Evolutionary conservation across 169 alveolate genomes (phyloP), one percentile per base, ranked within the genome.

Genomic region (Plasmodium reichenowi): DNA sequence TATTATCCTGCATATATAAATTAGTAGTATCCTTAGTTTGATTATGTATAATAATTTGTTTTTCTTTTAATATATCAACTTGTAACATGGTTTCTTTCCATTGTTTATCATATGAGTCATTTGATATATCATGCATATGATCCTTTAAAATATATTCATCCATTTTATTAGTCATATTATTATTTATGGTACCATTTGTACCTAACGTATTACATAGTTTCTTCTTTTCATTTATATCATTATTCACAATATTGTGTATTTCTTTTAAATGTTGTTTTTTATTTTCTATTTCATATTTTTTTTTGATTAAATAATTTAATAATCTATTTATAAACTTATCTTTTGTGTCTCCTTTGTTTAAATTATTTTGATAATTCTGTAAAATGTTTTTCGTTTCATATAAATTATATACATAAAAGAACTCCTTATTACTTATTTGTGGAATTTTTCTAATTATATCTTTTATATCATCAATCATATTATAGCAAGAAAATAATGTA

Each of bases 401-500:
- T 13, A 74, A 58, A 13, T 85, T 5, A 38, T 50, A 74, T 26
- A 85, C 45, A 24, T 74, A 74, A 58, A 59, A 52, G 8, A 74
- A 74, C n/a, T 85, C 74, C 15, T 26, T 59, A 56, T 17, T 38
- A 50, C 20, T 20, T 8, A 60, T 52, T 24, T 13, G 22, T 7
- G 29, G 32, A 63, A 43, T 70, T 1, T 52, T 22, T 10, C 62
- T 43, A 29, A 88, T 60, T 7, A 59, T 32, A 59, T 58, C 47
- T 32, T 48, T 43, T 32, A 88, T 67, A 58, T 76, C 73, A 47
- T 68, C 85, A 17, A 56, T 68, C 13, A 88, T 13, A 63, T 38
- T n/a, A 58, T 52, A 83, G 17, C 15, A 58, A 54, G 86, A 58
- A 83, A 68, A 83, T 26, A 83, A 70, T 9, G 66, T 54, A n/a